Base-by-base conservation (phyloP, 2,329 filamentous ascomycete genomes). In the Trichocomaceae sp. region DNA sequence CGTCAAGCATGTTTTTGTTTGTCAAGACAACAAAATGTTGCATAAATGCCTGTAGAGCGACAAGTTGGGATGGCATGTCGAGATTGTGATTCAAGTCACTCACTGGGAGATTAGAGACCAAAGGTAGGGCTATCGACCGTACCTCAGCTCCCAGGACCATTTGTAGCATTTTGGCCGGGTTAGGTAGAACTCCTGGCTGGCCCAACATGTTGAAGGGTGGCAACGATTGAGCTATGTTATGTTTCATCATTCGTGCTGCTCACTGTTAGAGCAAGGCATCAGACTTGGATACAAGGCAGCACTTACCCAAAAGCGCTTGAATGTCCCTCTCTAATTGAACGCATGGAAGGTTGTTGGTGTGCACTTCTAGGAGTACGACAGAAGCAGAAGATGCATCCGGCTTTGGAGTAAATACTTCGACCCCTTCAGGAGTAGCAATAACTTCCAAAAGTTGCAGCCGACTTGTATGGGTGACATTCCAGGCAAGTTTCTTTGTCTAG, bases 391-490 rank as follows among this genome's bases (percentile, higher is more conserved):
- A 26, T 26, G 12, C 13, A 26, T 35, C 47, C 12, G 33, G 31
- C 8, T 33, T 44, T 26, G 53, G 53, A 45, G 53, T 55, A n/a
- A 42, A 55, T 15, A 44, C 48, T 7, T 42, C 5, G 19, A 55
- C 49, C 13, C 53, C 53, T 15, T 51, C 53, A 1, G 53, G 53
- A 2, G 53, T 55, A 26, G 53, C 47, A 19, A 55, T 51, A 13
- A 51, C 53, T 29, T 51, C 22, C 3, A 51, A 23, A 1, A 50
- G 23, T 26, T 50, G 52, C 29, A 54, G 5, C 1, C 39, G 39
- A 12, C 17, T 39, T 50, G 20, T 50, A 50, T 46, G 17, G n/a
- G 52, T 54, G 33, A 54, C 47, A 39, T 54, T 29, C 31, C 52
- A 20, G 29, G 39, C 29, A 12, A 54, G n/a, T 54, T 15, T 54